Percentiles rank a stretch among this genome's conserved stretches.
Evolutionary conservation across 2,329 filamentous ascomycete species (phyloP).

Genomic region (Dendrostoma leiphaemia): DNA sequence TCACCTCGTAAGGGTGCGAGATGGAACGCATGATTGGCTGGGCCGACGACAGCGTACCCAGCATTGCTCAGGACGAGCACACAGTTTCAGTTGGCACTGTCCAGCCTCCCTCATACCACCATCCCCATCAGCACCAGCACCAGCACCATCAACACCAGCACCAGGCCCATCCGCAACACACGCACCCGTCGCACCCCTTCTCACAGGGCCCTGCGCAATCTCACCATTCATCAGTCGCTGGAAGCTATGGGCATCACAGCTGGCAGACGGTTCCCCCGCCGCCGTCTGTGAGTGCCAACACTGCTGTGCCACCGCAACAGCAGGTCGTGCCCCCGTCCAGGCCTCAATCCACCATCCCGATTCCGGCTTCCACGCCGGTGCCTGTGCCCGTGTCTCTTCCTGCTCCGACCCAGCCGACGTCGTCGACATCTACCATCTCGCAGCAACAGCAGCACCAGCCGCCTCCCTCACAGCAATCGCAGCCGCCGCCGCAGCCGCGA

Average conservation of each 20-base stretch:
- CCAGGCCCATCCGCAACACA: constrained; percentile 8
- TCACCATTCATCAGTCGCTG: constrained; percentile 19
- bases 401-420: constrained; percentile 11
- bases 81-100: constrained; percentile 21
- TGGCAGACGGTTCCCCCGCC: constrained; percentile 24
- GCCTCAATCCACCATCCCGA: constrained; percentile 16
- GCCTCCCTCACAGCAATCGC: background rate
- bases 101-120: constrained; percentile 16
- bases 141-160: background rate
- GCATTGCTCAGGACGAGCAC: constrained; percentile 19
- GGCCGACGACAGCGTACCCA: constrained; percentile 18
- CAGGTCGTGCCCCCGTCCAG: constrained; percentile 21
- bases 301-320: constrained; percentile 16
- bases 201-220: constrained; percentile 17
- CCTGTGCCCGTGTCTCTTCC: constrained; percentile 13
- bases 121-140: constrained; percentile 5
- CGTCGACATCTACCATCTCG: constrained; percentile 11
- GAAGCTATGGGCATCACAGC: constrained; percentile 19
- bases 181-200: constrained; percentile 17
- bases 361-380: constrained; percentile 15
- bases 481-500: constrained; percentile 13
- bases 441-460: background rate
- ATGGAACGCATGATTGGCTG: constrained; percentile 20
- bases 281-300: constrained; percentile 14
- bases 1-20: constrained; percentile 11